These are phyloP conservation scores for Samsoniella hepiali DNA, from an alignment of 2,329 filamentous ascomycete genomes.

Conservation along the genomic window DNA sequence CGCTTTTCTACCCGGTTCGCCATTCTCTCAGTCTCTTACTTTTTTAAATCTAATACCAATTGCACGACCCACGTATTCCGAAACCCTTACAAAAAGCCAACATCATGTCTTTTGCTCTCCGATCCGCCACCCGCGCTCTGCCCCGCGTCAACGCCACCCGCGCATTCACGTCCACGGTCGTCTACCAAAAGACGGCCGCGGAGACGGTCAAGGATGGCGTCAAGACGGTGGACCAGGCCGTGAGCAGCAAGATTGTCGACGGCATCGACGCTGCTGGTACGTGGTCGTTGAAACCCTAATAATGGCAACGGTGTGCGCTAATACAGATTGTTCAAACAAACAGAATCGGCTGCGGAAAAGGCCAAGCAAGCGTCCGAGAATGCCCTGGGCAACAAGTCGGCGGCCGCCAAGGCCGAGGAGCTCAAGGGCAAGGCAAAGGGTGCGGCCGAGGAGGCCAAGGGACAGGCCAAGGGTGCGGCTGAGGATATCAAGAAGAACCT, in stretches of 20 bases:
- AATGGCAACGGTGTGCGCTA: no score
- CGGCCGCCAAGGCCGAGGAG: slow-evolving; percentile 36
- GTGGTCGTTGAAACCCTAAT: slow-evolving; percentile 21
- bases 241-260: slow-evolving; percentile 59
- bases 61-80: no score
- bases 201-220: slow-evolving; percentile 58
- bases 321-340: neutral
- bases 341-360: slow-evolving; percentile 43
- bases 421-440: slow-evolving; percentile 44
- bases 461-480: slow-evolving; percentile 41
- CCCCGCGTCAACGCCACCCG: slow-evolving; percentile 42
- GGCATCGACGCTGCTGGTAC: slow-evolving; percentile 58
- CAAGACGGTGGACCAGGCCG: slow-evolving; percentile 57
- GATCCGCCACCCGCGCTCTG: slow-evolving; percentile 41
- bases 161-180: slow-evolving; percentile 48
- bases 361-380: slow-evolving; percentile 45
- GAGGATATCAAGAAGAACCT: slow-evolving; percentile 39
- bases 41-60: neutral
- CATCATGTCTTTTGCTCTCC: slow-evolving; percentile 53
- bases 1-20: neutral
- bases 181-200: slow-evolving; percentile 46
- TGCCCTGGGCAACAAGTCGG: slow-evolving; percentile 30
- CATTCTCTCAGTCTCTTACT: slow-evolving; percentile 3
- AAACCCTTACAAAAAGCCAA: slow-evolving; percentile 12
- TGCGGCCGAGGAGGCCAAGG: slow-evolving; percentile 37